phyloP scores from a whole-genome alignment of 495 filamentous ascomycete species.

The Penicillium coprophilum region DNA sequence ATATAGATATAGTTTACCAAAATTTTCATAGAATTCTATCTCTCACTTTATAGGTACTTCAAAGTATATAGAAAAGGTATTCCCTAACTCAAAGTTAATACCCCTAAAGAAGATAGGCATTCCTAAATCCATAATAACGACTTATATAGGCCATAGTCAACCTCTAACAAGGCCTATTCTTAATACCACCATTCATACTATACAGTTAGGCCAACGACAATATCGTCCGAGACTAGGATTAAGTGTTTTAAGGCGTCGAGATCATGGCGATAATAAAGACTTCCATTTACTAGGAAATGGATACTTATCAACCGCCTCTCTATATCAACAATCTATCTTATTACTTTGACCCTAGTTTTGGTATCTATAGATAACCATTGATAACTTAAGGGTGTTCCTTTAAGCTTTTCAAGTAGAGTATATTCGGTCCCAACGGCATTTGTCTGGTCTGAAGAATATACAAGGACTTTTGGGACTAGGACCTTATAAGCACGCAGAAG shows the following conservation, averaged over 20 bases:
- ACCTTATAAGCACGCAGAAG: conserved; percentile 28
- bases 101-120: not conserved
- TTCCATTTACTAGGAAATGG: conserved; percentile 33
- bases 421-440: conserved; percentile 34
- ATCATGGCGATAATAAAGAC: conserved; percentile 35
- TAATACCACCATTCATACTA: conserved; percentile 34
- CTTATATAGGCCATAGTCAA: conserved; percentile 37
- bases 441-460: conserved; percentile 20
- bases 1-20: conserved; percentile 26
- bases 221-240: conserved; percentile 18
- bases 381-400: conserved; percentile 23
- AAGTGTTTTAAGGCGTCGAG: conserved; percentile 13
- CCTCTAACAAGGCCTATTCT: conserved; percentile 19
- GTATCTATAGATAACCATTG: conserved; percentile 30
- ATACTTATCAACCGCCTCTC: conserved; percentile 34
- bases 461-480: conserved; percentile 29
- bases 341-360: conserved; percentile 31
- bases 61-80: conserved; percentile 20
- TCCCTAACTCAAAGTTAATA: conserved; percentile 20
- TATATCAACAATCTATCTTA: conserved; percentile 34
- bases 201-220: conserved; percentile 31
- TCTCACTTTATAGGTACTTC: conserved; percentile 30
- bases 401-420: conserved; percentile 26
- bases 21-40: conserved; percentile 23
- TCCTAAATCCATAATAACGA: too few species aligned